These are phyloP conservation scores for Fraxinus sp. DNA, from an alignment of 305 asterid genomes.

Conservation along the genomic window DNA sequence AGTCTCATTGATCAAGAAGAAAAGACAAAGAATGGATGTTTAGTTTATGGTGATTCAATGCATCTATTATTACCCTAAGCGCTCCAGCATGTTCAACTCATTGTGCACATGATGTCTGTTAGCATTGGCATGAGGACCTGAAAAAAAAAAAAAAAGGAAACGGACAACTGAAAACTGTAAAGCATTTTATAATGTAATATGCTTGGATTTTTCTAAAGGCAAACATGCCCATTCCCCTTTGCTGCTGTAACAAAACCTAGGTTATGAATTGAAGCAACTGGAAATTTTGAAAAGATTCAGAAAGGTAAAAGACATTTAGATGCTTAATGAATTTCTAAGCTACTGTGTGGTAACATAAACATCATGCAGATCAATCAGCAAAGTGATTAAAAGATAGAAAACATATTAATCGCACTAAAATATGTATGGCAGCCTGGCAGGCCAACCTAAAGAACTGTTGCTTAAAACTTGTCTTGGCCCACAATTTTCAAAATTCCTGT, in stretches of 20 bases:
- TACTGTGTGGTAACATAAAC: not conserved
- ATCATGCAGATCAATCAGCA: conserved; percentile 4
- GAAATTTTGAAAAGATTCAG: conserved; percentile 5
- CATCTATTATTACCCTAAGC: conserved; percentile 62
- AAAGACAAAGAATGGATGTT: conserved; percentile 9
- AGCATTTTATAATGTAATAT: conserved; percentile 11
- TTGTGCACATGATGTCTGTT: conserved; percentile 65
- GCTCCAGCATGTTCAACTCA: conserved; percentile 89
- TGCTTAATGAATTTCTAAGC: conserved; percentile 10
- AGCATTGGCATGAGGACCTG: conserved; percentile 91
- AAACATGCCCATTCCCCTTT: not conserved
- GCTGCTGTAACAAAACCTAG: not conserved
- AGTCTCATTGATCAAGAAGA: not conserved
- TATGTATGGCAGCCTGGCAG: not conserved
- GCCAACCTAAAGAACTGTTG: not conserved
- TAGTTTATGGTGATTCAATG: not conserved
- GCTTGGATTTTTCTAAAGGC: not conserved
- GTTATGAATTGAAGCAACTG: not conserved
- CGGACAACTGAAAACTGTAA: not conserved
- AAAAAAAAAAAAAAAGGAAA: not conserved
- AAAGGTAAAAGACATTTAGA: not conserved
- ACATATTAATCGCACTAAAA: not conserved
- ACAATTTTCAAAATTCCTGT: not conserved
- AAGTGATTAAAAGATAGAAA: not conserved
- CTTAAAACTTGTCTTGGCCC: conserved; percentile 1